Percentiles rank a stretch among this genome's conserved stretches.
Conservation (phyloP, 192 early-diverging fungal genomes). For the Gamsiella multidivaricata region DNA sequence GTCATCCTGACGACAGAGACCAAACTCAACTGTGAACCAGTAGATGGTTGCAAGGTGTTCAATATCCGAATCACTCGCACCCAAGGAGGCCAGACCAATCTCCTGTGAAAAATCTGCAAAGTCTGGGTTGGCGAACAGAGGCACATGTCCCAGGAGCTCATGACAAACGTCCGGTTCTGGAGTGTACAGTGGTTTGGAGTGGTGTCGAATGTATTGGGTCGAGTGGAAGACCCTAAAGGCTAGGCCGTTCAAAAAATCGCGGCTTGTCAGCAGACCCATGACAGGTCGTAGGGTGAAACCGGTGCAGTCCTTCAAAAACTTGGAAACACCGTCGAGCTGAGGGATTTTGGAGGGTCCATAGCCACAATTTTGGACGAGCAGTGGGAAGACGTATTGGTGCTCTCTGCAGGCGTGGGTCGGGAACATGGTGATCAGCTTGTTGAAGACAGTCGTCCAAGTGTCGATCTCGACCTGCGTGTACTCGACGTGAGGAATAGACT, state of each 20-base stretch:
- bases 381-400: constrained; percentile 88
- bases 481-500: constrained; percentile 80
- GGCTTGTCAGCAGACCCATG: constrained; percentile 89
- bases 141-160: constrained; percentile 92
- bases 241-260: constrained; percentile 95
- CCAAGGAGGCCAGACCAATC: constrained; percentile 92
- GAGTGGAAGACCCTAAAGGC: constrained; percentile 97
- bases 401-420: constrained; percentile 91
- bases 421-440: constrained; percentile 79
- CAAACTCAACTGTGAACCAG: constrained; percentile 97
- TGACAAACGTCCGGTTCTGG: constrained; percentile 97
- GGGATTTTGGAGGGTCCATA: constrained; percentile 87
- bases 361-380: constrained; percentile 91
- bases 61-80: constrained; percentile 90
- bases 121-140: constrained; percentile 81
- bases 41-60: constrained; percentile 89
- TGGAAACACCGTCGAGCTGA: constrained; percentile 87
- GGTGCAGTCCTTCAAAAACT: constrained; percentile 92
- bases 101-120: constrained; percentile 96
- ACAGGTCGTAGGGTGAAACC: constrained; percentile 95
- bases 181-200: constrained; percentile 90
- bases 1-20: constrained; percentile 80
- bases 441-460: constrained; percentile 88
- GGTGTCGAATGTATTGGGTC: constrained; percentile 97
- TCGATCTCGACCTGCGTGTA: constrained; percentile 84